Evolutionary conservation across 2,329 filamentous ascomycete genomes (phyloP), one percentile per base, ranked within the genome.

Genomic region (Scleromitrula shiraiana): DNA sequence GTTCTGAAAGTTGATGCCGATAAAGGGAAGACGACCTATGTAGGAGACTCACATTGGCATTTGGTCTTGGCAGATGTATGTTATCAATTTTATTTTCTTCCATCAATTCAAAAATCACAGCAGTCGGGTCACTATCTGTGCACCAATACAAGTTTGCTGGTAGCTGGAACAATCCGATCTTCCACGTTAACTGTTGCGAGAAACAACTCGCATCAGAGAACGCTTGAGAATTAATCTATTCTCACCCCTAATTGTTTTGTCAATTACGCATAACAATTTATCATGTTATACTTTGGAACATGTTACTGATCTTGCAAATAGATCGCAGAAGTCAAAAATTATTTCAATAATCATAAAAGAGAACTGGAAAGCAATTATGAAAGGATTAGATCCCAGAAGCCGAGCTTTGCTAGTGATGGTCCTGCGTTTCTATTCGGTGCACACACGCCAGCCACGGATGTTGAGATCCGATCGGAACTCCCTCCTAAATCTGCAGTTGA

Each of bases 271-370:
- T 9, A 39, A 14, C 17, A n/a, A 23, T 19, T 17, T 42, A 12
- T 36, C 3, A 27, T 20, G 10, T 23, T 35, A 3, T n/a, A n/a
- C n/a, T n/a, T n/a, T 29, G 7, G 30, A 29, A n/a, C n/a, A 23
- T 1, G 5, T 39, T 39, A 33, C 40, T 49, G 33, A 45, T 33
- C 17, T 9, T 5, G 49, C 26, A 33, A 32, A 39, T 32, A 84
- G 76, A 93, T 98, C 54, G 75, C 87, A 8, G 93, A 98, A 69
- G 91, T 98, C 22, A 95, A 91, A 63, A 90, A 84, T 57, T 96
- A 93, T 68, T 97, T 95, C 60, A 69, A 70, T 15, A 80, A 76
- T 29, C 88, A 96, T 67, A 94, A 93, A 65, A 90, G 93, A 62
- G 89, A 96, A 56, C 75, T 91, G 51, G 88, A 94, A 62, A 82